These are phyloP conservation scores for Globisporangium okanoganense DNA, from an alignment of 352 stramenopile genomes.

Conservation along the genomic window DNA sequence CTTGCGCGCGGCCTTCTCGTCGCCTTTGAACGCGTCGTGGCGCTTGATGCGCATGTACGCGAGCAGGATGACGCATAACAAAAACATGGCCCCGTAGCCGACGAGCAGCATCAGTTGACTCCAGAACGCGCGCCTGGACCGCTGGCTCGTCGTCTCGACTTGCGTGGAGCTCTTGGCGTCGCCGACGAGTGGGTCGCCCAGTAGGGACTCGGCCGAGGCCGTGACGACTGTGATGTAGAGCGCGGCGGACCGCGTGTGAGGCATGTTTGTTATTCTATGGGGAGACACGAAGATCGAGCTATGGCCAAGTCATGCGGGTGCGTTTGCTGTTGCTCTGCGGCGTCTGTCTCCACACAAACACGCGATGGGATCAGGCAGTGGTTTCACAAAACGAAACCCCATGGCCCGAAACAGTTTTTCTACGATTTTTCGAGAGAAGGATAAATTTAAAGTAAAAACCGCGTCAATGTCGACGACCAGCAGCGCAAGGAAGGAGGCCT, in stretches of 20 bases:
- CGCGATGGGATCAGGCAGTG: not conserved
- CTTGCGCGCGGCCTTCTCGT: slow-evolving; percentile 23
- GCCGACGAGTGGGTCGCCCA: not conserved
- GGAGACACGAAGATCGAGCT: not conserved
- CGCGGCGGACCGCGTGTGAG: not conserved
- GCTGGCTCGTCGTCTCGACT: not conserved
- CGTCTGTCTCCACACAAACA: not conserved
- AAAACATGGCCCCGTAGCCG: slow-evolving; percentile 23
- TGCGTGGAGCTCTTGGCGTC: not conserved
- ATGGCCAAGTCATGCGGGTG: not conserved
- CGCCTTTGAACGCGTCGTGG: slow-evolving; percentile 19
- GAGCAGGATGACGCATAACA: slow-evolving; percentile 16
- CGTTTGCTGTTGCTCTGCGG: not conserved
- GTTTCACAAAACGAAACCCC: not conserved
- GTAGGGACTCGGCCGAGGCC: not conserved
- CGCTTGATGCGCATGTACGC: slow-evolving; percentile 25
- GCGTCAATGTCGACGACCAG: too few relatives aligned
- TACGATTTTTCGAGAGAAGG: not conserved
- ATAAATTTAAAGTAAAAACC: too few relatives aligned
- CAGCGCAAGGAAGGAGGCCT: too few relatives aligned
- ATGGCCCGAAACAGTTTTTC: slow-evolving; percentile 1
- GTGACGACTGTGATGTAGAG: not conserved
- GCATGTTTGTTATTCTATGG: not conserved
- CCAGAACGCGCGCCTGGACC: not conserved
- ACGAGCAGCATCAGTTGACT: not conserved